Evolutionary conservation across 2,329 filamentous ascomycete genomes (phyloP).

Genomic region (Neonectria punicea): DNA sequence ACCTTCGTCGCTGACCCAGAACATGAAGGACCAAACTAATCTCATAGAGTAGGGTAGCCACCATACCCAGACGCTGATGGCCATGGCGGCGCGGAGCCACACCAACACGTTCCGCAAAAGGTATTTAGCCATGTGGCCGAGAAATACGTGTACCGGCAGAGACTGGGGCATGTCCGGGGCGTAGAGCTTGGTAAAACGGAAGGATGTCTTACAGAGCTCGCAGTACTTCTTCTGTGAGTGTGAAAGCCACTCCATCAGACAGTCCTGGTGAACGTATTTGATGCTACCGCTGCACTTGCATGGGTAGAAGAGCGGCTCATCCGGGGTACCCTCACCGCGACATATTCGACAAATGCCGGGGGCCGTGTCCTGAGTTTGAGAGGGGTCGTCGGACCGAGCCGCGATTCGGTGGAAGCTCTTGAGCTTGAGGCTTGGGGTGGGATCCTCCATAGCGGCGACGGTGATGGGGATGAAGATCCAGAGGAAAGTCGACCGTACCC

Average conservation of each 20-base stretch:
- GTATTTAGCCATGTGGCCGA: conserved; percentile 81
- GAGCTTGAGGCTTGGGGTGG: conserved; percentile 32
- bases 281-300: conserved; percentile 99
- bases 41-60: conserved; percentile 92
- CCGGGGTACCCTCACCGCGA: conserved; percentile 82
- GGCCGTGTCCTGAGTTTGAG: conserved; percentile 46
- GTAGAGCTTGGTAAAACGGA: conserved; percentile 98
- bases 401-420: conserved; percentile 40
- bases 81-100: conserved; percentile 82
- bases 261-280: conserved; percentile 97
- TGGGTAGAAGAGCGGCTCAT: conserved; percentile 93
- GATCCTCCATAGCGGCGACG: conserved; percentile 41
- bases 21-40: conserved; percentile 90
- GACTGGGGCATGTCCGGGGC: conserved; percentile 90
- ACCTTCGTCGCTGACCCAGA: conserved; percentile 91
- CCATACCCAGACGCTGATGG: conserved; percentile 87
- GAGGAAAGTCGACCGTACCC: conserved; percentile 39
- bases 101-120: conserved; percentile 75
- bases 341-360: conserved; percentile 97
- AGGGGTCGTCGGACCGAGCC: conserved; percentile 39
- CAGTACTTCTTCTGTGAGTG: conserved; percentile 99
- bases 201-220: conserved; percentile 98
- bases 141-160: conserved; percentile 83
- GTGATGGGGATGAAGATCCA: conserved; percentile 31
- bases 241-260: conserved; percentile 97